Percentiles rank a stretch among this genome's conserved stretches.
Conservation (phyloP, 2,329 filamentous ascomycete species). For the Microsporum ferrugineum region DNA sequence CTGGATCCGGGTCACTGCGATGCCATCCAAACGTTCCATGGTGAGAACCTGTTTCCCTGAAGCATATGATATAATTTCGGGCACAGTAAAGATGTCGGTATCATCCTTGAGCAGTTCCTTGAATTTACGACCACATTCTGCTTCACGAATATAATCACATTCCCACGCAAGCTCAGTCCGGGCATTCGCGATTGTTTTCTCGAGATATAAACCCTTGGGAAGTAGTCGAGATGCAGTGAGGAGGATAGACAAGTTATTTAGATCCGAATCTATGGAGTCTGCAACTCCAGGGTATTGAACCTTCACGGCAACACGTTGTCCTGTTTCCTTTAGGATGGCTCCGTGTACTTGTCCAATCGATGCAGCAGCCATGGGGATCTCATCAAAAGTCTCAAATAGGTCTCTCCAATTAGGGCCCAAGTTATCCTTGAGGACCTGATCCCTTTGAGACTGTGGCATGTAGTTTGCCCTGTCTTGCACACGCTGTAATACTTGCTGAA, state of each 20-base stretch:
- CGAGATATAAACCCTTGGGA: slow-evolving; percentile 82
- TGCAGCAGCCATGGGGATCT: slow-evolving; percentile 83
- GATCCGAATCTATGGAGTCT: slow-evolving; percentile 88
- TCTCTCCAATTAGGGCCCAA: slow-evolving; percentile 76
- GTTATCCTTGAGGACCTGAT: slow-evolving; percentile 68
- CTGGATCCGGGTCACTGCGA: slow-evolving; percentile 69
- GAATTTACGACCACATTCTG: slow-evolving; percentile 67
- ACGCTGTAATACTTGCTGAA: slow-evolving; percentile 80
- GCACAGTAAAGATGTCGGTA: slow-evolving; percentile 63
- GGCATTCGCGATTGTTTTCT: slow-evolving; percentile 95
- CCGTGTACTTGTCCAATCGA: slow-evolving; percentile 95
- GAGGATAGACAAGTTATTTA: slow-evolving; percentile 84
- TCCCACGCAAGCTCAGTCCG: slow-evolving; percentile 89
- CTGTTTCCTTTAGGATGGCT: slow-evolving; percentile 64
- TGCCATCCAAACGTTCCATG: slow-evolving; percentile 80
- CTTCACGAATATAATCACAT: slow-evolving; percentile 88
- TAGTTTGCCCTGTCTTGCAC: slow-evolving; percentile 96
- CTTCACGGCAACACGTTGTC: slow-evolving; percentile 77
- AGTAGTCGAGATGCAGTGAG: slow-evolving; percentile 82
- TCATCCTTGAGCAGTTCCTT: slow-evolving; percentile 65
- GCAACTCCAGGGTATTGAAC: slow-evolving; percentile 95
- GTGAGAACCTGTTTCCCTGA: slow-evolving; percentile 80
- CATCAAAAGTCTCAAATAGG: slow-evolving; percentile 73
- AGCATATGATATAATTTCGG: slow-evolving; percentile 63
- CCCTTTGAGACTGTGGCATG: slow-evolving; percentile 88